Evolutionary conservation across 1,284 basidiomycete genomes (phyloP), one percentile per base, ranked within the genome.

Genomic region (Trametes versicolor): DNA sequence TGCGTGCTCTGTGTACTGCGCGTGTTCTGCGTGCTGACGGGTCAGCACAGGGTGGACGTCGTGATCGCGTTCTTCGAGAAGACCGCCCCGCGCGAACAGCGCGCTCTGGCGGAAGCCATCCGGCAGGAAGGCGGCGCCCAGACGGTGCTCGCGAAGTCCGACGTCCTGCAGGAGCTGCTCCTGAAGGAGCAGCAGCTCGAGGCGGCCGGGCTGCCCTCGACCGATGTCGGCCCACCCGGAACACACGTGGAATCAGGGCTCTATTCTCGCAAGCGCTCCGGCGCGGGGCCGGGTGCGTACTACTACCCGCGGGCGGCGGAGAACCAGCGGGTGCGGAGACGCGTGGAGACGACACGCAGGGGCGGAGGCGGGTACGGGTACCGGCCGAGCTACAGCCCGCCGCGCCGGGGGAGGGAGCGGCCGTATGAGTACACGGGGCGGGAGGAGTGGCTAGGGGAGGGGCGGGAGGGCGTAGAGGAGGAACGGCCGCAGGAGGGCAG

Each of bases 111-210:
- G n/a, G 53, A 60, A 8, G 52, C 63, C 25, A 52, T 73, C 5
- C 56, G 66, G 32, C 63, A 62, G 25, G 67, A 58, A 7, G 73
- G 73, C 0, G 73, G 73, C 10, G 27, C 60, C 4, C 59, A 68
- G 2, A 59, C 54, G 10, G 69, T 70, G 5, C 52, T 69, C 13
- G 45, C 65, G 23, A 63, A 68, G 45, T 62, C 71, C 19, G 50
- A 45, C 1, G 51, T 62, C 7, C 29, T 76, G 13, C 61, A 69
- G 37, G 66, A 69, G 27, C 62, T 72, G 19, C 37, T 64, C 27
- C 32, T 21, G 29, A 50, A 39, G 13, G 58, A 47, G 56, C 34
- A 32, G n/a, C 29, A 55, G 48, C 41, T 43, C 23, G 48, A 43
- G 32, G 47, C 9, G 17, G 15, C 37, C 21, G 36, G n/a, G 6